Evolutionary conservation across 805 yeast genomes (phyloP).

Genomic region (Starmerella vaccinii): DNA sequence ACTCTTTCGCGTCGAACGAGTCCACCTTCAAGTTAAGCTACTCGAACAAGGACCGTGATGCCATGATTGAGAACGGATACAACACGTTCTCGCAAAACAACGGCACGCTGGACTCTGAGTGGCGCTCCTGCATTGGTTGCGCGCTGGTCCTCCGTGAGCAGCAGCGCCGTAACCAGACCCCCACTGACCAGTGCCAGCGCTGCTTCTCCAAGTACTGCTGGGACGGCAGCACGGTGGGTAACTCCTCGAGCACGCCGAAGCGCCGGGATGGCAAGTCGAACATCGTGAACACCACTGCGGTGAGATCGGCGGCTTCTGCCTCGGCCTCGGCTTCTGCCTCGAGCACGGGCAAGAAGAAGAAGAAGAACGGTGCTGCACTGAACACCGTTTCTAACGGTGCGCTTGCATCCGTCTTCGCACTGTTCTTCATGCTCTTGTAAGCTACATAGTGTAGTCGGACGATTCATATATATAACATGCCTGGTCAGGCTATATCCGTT

Average conservation of each 20-base stretch:
- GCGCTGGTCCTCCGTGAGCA: constrained; percentile 74
- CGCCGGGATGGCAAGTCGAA: constrained; percentile 32
- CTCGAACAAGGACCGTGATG: constrained; percentile 44
- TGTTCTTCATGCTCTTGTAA: neutral
- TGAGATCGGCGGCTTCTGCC: constrained; percentile 7
- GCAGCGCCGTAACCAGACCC: constrained; percentile 53
- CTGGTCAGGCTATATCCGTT: too few species aligned
- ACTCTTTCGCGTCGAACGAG: constrained; percentile 54
- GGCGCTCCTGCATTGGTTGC: constrained; percentile 73
- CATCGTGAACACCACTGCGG: constrained; percentile 10
- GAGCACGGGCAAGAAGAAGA: constrained; percentile 12
- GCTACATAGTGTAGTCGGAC: neutral
- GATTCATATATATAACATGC: neutral
- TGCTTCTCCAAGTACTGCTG: constrained; percentile 76
- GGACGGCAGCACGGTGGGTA: constrained; percentile 39
- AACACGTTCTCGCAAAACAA: constrained; percentile 62
- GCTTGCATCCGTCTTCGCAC: neutral
- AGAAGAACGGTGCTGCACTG: constrained; percentile 1
- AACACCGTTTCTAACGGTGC: neutral
- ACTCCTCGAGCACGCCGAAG: constrained; percentile 7
- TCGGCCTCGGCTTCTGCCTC: constrained; percentile 7
- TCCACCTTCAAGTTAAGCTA: constrained; percentile 63
- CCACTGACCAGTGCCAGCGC: constrained; percentile 57
- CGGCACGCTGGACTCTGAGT: constrained; percentile 57
- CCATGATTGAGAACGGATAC: constrained; percentile 65